Conservation (phyloP, 2,329 filamentous ascomycete genomes). For the Uncinocarpus reesii region DNA sequence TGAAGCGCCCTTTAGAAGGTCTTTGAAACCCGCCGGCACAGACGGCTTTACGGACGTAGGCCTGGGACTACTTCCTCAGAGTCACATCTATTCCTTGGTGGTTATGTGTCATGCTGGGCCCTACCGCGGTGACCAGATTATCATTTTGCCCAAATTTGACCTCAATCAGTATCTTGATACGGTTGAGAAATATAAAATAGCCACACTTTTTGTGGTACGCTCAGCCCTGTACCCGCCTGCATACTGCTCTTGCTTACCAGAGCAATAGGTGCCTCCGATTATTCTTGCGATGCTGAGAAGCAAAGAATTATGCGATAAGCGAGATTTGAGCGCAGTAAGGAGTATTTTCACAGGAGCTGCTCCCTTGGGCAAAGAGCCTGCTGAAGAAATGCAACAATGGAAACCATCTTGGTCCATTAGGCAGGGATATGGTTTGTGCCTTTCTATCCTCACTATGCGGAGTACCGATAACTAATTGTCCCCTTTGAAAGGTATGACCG, state of each 20-base stretch:
- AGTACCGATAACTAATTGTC: neutral
- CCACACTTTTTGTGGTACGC: constrained; percentile 54
- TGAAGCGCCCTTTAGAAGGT: constrained; percentile 34
- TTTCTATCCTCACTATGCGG: neutral
- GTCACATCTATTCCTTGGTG: constrained; percentile 70
- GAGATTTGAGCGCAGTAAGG: constrained; percentile 59
- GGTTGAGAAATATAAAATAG: constrained; percentile 60
- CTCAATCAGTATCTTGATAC: constrained; percentile 52
- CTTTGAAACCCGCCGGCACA: constrained; percentile 25
- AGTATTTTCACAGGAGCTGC: constrained; percentile 65
- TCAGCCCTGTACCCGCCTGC: neutral
- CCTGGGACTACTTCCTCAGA: constrained; percentile 66
- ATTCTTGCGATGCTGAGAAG: constrained; percentile 65
- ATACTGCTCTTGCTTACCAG: neutral
- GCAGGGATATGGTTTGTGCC: constrained; percentile 59
- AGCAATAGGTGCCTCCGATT: constrained; percentile 60
- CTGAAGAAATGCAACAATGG: constrained; percentile 50
- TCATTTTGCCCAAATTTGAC: constrained; percentile 66
- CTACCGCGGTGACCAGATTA: constrained; percentile 62
- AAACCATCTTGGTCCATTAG: constrained; percentile 57
- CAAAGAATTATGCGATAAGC: constrained; percentile 50
- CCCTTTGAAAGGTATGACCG: constrained; percentile 52
- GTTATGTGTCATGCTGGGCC: constrained; percentile 56
- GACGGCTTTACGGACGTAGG: constrained; percentile 45
- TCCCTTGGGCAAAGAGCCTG: constrained; percentile 63